Conservation (phyloP, 2,329 filamentous ascomycete species). For the Trichophyton simii region DNA sequence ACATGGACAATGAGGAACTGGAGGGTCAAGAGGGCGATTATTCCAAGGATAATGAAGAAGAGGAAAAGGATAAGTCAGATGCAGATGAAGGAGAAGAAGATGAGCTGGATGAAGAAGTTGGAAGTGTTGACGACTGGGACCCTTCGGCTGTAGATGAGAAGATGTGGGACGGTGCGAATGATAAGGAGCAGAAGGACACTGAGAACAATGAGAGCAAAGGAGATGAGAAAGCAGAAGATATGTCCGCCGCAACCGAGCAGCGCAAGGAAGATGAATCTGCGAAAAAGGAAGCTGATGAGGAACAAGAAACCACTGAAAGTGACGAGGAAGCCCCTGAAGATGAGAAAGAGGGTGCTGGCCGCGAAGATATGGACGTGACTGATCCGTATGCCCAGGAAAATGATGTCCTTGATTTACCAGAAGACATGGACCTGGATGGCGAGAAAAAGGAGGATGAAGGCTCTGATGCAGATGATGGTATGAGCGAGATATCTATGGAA, state of each 20-base stretch:
- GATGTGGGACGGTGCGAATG: constrained; percentile 79
- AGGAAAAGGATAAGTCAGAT: constrained; percentile 48
- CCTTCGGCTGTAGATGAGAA: constrained; percentile 90
- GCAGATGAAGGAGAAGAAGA: constrained; percentile 51
- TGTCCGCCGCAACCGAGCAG: constrained; percentile 48
- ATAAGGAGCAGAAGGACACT: constrained; percentile 51
- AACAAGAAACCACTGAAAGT: constrained; percentile 10
- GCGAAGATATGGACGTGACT: constrained; percentile 51
- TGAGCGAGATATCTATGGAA: constrained; percentile 37
- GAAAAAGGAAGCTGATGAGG: constrained; percentile 47
- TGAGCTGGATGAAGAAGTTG: constrained; percentile 75
- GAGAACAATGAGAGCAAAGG: constrained; percentile 59
- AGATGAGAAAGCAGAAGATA: constrained; percentile 43
- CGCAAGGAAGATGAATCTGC: constrained; percentile 40
- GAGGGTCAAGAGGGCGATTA: constrained; percentile 67
- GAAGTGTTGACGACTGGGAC: constrained; percentile 82
- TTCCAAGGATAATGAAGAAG: constrained; percentile 39
- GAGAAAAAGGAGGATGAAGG: constrained; percentile 43
- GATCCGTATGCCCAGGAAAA: constrained; percentile 71
- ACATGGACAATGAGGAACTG: constrained; percentile 69
- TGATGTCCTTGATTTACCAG: constrained; percentile 69
- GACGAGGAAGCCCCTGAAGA: constrained; percentile 39
- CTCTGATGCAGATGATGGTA: constrained; percentile 37
- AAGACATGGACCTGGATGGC: constrained; percentile 73
- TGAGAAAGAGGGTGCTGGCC: constrained; percentile 50